Evolutionary conservation across 768 basidiomycete genomes (phyloP).

Genomic region (Leccinum fibrillosum): DNA sequence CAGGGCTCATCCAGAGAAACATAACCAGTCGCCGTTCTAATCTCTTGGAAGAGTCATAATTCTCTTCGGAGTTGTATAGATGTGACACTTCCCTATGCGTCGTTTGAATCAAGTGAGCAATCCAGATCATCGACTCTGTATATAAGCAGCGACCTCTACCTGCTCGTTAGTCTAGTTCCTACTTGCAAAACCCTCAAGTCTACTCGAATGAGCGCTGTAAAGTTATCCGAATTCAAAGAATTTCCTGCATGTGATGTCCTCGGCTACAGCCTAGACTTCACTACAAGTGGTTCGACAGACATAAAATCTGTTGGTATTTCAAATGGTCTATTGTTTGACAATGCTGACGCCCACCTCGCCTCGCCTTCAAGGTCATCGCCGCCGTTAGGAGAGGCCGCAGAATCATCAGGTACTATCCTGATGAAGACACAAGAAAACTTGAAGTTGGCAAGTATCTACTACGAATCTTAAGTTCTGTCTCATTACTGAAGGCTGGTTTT

Average conservation of each 20-base stretch:
- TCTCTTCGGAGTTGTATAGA: background rate
- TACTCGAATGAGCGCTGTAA: background rate
- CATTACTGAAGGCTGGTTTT: background rate
- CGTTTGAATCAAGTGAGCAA: background rate
- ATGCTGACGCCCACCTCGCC: background rate
- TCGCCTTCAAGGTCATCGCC: background rate
- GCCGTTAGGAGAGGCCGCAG: background rate
- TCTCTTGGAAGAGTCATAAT: background rate
- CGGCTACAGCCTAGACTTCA: constrained; percentile 6
- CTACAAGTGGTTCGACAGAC: background rate
- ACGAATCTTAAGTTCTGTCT: background rate
- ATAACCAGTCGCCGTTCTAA: background rate
- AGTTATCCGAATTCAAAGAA: background rate
- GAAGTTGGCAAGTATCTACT: background rate
- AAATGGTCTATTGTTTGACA: background rate
- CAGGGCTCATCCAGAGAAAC: background rate
- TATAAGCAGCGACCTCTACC: background rate
- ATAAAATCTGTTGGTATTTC: constrained; percentile 1
- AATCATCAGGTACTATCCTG: background rate
- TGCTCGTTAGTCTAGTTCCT: background rate
- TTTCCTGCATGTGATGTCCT: constrained; percentile 3
- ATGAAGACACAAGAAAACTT: background rate
- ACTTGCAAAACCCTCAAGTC: background rate
- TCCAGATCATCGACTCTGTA: background rate
- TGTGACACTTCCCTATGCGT: background rate